Percentiles rank a stretch among this genome's conserved stretches.
phyloP scores from a whole-genome alignment of 225 moss, liverwort and hornwort species.

The Marchantia polymorpha region DNA sequence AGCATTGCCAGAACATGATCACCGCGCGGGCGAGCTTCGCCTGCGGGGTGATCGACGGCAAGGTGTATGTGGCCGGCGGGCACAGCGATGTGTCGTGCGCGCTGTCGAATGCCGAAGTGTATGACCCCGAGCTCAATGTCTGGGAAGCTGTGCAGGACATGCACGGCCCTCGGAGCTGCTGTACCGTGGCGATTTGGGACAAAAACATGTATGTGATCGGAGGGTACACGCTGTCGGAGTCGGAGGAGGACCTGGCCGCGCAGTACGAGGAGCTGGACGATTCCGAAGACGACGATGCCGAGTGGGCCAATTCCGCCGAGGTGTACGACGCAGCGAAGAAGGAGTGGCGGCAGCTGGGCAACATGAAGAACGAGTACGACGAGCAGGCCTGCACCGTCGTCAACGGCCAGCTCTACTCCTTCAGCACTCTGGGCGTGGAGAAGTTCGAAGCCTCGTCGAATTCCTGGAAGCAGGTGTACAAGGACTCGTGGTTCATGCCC shows the following conservation, averaged over 20 bases:
- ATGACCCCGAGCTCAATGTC: conserved; percentile 25
- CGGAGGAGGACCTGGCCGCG: conserved; percentile 11
- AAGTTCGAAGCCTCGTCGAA: conserved; percentile 24
- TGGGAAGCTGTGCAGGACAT: conserved; percentile 36
- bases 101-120: conserved; percentile 27
- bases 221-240: conserved; percentile 25
- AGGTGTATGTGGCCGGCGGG: conserved; percentile 38
- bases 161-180: conserved; percentile 31
- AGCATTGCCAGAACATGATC: conserved; percentile 34
- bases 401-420: conserved; percentile 32
- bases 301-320: conserved; percentile 38
- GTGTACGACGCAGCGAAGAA: conserved; percentile 25
- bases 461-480: conserved; percentile 33
- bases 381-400: conserved; percentile 38
- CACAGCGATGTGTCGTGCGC: conserved; percentile 30
- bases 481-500: conserved; percentile 20
- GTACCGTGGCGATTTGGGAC: conserved; percentile 33
- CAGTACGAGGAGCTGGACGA: conserved; percentile 22
- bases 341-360: conserved; percentile 31
- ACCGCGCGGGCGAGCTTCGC: conserved; percentile 39
- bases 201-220: conserved; percentile 42
- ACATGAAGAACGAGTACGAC: conserved; percentile 41
- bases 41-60: conserved; percentile 39
- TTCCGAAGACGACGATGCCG: conserved; percentile 35
- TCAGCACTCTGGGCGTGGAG: conserved; percentile 34